phyloP scores from a whole-genome alignment of 768 basidiomycete genomes.

The Trametes elegans region DNA sequence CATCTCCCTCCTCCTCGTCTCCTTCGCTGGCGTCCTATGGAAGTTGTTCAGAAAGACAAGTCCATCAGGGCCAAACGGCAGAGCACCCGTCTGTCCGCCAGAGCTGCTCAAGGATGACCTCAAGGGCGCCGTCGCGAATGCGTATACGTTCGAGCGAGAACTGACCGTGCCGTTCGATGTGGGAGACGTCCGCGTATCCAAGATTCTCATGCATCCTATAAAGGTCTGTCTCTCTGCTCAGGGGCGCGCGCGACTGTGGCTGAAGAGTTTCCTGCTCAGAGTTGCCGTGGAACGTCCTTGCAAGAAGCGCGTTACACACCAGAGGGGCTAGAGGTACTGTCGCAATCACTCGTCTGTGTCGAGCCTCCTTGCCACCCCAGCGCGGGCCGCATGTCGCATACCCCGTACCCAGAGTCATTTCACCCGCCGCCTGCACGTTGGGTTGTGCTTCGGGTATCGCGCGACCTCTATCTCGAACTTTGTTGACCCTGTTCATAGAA shows the following conservation, averaged over 20 bases:
- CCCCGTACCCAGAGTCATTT: background rate
- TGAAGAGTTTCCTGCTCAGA: slow-evolving; percentile 41
- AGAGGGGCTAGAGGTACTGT: slow-evolving; percentile 59
- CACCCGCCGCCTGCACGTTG: background rate
- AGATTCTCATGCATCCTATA: slow-evolving; percentile 44
- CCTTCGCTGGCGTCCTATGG: slow-evolving; percentile 8
- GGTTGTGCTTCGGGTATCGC: background rate
- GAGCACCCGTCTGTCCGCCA: background rate
- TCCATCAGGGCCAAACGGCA: background rate
- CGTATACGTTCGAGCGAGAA: slow-evolving; percentile 7
- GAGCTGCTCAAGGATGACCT: slow-evolving; percentile 15
- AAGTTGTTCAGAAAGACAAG: background rate
- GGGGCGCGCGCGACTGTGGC: background rate
- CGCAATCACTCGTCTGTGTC: background rate
- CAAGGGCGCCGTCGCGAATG: slow-evolving; percentile 3
- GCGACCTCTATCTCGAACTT: background rate
- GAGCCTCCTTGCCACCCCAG: background rate
- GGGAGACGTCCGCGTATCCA: slow-evolving; percentile 43
- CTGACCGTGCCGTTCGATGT: slow-evolving; percentile 29
- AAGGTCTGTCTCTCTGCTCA: slow-evolving; percentile 15
- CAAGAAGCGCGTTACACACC: slow-evolving; percentile 52
- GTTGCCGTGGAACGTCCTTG: slow-evolving; percentile 68
- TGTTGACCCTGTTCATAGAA: slow-evolving; percentile 39
- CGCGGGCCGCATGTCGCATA: background rate
- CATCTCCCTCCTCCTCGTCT: slow-evolving; percentile 3